Conservation (phyloP, 257 asterid species). For the Echites panduratus region DNA sequence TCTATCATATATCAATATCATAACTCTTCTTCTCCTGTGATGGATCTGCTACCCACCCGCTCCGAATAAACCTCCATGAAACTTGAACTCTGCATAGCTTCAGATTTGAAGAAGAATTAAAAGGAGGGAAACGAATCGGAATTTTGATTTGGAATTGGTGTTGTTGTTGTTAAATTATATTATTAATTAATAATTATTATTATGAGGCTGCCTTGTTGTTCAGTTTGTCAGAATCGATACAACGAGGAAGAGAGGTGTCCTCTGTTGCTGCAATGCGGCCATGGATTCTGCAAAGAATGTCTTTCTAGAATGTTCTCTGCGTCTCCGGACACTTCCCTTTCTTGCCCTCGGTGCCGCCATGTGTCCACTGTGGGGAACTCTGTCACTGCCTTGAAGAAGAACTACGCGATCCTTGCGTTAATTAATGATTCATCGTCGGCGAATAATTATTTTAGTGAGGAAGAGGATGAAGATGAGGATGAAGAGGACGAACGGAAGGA, state of each 20-base stretch:
- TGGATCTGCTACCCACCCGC: slow-evolving; percentile 5
- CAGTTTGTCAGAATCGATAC: slow-evolving; percentile 88
- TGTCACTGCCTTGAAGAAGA: slow-evolving; percentile 73
- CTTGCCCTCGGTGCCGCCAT: slow-evolving; percentile 98
- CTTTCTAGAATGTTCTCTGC: slow-evolving; percentile 78
- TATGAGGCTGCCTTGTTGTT: slow-evolving; percentile 81
- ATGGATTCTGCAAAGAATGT: slow-evolving; percentile 92
- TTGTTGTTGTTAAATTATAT: not conserved
- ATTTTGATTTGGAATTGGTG: not conserved
- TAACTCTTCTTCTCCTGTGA: not conserved
- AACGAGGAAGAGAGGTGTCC: slow-evolving; percentile 95
- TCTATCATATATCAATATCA: not conserved
- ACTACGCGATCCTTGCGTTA: slow-evolving; percentile 66
- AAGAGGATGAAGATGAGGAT: slow-evolving; percentile 65
- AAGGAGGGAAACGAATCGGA: not conserved
- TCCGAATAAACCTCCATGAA: not conserved
- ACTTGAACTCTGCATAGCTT: not conserved
- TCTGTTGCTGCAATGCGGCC: slow-evolving; percentile 96
- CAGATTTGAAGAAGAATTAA: not conserved
- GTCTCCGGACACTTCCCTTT: slow-evolving; percentile 59
- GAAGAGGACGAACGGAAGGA: slow-evolving; percentile 38
- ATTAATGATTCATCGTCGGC: slow-evolving; percentile 33
- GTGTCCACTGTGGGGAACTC: slow-evolving; percentile 90
- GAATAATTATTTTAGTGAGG: slow-evolving; percentile 33
- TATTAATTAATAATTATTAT: not conserved